These are phyloP conservation scores for Magnusiomyces paraingens DNA, from an alignment of 1,139 yeast genomes.

Conservation along the genomic window DNA sequence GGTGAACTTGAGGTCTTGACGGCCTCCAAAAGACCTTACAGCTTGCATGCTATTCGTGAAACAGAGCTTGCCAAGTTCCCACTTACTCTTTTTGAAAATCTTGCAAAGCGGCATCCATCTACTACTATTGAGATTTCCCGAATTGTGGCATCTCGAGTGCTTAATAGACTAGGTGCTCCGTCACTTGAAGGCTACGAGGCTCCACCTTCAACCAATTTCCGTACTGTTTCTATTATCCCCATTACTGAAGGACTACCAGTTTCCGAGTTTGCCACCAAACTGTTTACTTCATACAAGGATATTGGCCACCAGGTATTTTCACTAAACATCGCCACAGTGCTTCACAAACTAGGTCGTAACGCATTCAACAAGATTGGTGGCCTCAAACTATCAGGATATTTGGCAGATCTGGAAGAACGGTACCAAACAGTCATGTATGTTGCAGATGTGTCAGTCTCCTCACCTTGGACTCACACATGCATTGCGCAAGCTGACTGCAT, in stretches of 20 bases:
- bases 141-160: conserved; percentile 71
- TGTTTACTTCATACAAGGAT: conserved; percentile 61
- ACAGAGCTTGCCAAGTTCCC: conserved; percentile 93
- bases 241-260: conserved; percentile 76
- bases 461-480: conserved; percentile 90
- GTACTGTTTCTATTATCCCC: conserved; percentile 83
- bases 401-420: conserved; percentile 85
- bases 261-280: conserved; percentile 68
- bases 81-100: conserved; percentile 74
- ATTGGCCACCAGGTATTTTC: conserved; percentile 72
- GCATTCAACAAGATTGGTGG: conserved; percentile 89
- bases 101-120: conserved; percentile 80
- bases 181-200: conserved; percentile 9
- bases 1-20: conserved; percentile 95
- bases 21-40: conserved; percentile 62
- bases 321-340: conserved; percentile 72
- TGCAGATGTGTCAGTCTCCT: conserved; percentile 76
- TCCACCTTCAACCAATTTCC: conserved; percentile 35
- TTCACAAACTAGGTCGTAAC: conserved; percentile 78
- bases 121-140: conserved; percentile 87
- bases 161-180: conserved; percentile 23
- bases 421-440: conserved; percentile 82
- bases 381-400: conserved; percentile 78
- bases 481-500: conserved; percentile 93
- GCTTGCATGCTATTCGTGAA: conserved; percentile 84